Conservation (phyloP, 345 rosid species). For the Populus simonii region DNA sequence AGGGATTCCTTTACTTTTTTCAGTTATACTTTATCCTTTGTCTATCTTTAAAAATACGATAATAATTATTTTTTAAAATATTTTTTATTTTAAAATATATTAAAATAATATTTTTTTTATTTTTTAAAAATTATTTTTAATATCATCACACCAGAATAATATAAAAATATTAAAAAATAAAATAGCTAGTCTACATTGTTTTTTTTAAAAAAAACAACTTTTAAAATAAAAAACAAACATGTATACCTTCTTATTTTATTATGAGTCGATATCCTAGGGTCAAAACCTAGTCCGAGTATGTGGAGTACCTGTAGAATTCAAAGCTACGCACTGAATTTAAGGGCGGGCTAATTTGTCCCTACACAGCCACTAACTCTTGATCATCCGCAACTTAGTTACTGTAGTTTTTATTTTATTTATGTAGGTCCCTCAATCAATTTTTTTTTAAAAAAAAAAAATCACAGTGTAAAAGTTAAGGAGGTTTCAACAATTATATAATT, state of each 20-base stretch:
- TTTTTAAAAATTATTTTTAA: too few relatives aligned
- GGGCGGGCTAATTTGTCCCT: not conserved
- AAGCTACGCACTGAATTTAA: not conserved
- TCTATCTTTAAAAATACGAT: too few relatives aligned
- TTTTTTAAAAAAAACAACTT: too few relatives aligned
- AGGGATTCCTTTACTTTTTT: not conserved
- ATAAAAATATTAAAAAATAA: too few relatives aligned
- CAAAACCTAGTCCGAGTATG: conserved; percentile 2
- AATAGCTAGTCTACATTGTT: too few relatives aligned
- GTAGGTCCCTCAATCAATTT: not conserved
- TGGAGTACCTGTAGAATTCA: not conserved
- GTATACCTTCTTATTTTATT: not conserved
- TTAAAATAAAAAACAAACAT: too few relatives aligned
- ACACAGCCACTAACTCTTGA: not conserved
- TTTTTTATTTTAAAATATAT: too few relatives aligned
- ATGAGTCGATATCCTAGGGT: not conserved
- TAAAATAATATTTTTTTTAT: too few relatives aligned
- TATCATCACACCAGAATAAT: too few relatives aligned
- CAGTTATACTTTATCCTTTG: not conserved
- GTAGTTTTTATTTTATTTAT: not conserved
- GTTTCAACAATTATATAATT: too few relatives aligned
- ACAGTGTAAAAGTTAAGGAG: too few relatives aligned
- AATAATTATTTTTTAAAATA: too few relatives aligned
- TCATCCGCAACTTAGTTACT: not conserved
- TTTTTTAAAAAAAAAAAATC: not conserved